Conservation (phyloP, 164 flowering plant genomes). For the Piper longum region DNA sequence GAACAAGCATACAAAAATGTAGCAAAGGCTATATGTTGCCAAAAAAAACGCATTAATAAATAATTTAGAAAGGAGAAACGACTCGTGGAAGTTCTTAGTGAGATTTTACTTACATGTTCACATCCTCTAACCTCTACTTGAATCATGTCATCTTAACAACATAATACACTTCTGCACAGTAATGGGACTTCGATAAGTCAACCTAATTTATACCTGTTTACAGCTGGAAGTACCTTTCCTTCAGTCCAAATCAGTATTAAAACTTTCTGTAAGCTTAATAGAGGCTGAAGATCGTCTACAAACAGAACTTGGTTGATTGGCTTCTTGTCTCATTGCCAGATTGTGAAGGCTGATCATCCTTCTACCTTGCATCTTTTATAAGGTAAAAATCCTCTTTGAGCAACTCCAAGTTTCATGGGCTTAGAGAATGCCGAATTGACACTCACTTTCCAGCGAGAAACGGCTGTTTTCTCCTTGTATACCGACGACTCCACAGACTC, state of each 20-base stretch:
- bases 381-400: slow-evolving; percentile 48
- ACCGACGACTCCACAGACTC: slow-evolving; percentile 4
- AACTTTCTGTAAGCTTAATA: neutral
- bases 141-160: too few relatives aligned
- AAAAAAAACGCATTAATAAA: too few relatives aligned
- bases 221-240: too few relatives aligned
- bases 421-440: slow-evolving; percentile 17
- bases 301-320: slow-evolving; percentile 29
- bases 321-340: slow-evolving; percentile 19
- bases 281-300: slow-evolving; percentile 9
- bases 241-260: too few relatives aligned
- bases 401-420: neutral
- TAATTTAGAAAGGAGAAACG: too few relatives aligned
- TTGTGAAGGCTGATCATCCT: slow-evolving; percentile 15
- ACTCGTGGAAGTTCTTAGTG: too few relatives aligned
- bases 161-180: too few relatives aligned
- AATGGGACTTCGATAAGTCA: neutral
- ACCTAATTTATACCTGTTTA: too few relatives aligned
- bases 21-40: too few relatives aligned
- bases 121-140: too few relatives aligned
- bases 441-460: slow-evolving; percentile 13
- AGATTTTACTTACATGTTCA: too few relatives aligned
- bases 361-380: slow-evolving; percentile 47
- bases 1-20: too few relatives aligned
- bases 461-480: slow-evolving; percentile 4